These are phyloP conservation scores for barrel medic (Medicago truncatula) DNA, from an alignment of 306 rosid genomes.

Conservation along the genomic window DNA sequence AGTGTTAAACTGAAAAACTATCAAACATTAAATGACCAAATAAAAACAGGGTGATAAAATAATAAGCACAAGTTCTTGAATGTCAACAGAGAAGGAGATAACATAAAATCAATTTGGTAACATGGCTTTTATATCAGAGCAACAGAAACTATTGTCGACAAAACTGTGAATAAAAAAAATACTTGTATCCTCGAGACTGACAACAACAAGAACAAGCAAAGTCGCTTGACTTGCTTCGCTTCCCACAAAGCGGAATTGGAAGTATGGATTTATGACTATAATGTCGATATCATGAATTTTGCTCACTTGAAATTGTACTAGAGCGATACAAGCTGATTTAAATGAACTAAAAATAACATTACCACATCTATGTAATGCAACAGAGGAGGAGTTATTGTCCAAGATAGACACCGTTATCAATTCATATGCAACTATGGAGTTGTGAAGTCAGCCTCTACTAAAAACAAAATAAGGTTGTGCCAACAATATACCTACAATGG, in stretches of 20 bases:
- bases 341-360: background rate
- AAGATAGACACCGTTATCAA: background rate
- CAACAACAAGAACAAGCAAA: background rate
- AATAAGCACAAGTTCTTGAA: background rate
- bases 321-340: background rate
- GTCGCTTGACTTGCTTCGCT: background rate
- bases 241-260: background rate
- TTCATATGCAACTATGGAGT: background rate
- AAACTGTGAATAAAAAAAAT: background rate
- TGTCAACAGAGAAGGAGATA: background rate
- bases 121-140: background rate
- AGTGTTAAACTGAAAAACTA: background rate
- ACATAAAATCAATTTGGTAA: background rate
- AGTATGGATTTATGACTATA: background rate
- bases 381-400: background rate
- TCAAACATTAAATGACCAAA: background rate
- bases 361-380: background rate
- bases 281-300: background rate
- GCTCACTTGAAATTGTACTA: background rate
- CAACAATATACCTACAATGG: background rate
- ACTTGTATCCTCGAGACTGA: background rate
- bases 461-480: constrained; percentile 4
- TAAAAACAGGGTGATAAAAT: background rate
- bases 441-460: background rate
- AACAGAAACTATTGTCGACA: background rate